Conservation (phyloP, 768 basidiomycete species). For the Boletus rubescentipes region DNA sequence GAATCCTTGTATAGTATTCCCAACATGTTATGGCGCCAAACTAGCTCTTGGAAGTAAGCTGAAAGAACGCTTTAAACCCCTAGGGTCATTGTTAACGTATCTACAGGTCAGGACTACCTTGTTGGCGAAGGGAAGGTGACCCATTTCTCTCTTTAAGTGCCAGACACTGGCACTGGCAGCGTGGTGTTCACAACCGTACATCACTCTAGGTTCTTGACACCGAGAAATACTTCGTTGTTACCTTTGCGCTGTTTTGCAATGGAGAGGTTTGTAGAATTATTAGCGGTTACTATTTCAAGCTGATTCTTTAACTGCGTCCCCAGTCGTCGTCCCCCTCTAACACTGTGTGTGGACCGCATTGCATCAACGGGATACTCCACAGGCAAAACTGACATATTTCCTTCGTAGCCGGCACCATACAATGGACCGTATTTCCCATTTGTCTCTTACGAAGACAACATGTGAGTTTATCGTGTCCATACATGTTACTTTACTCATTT, state of each 20-base stretch:
- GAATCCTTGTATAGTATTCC: no score
- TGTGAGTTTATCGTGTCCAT: conserved; percentile 33
- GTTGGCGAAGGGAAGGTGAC: conserved; percentile 51
- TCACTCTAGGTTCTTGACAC: no score
- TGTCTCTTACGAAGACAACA: conserved; percentile 57
- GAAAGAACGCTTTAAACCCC: neutral
- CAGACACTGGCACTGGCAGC: neutral
- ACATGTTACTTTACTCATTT: neutral
- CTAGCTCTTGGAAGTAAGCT: conserved; percentile 44
- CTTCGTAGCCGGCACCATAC: conserved; percentile 48
- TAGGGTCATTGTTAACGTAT: conserved; percentile 4
- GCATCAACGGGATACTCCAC: no score
- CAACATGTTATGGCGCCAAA: conserved; percentile 20
- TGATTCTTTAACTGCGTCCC: neutral
- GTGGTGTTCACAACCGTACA: neutral
- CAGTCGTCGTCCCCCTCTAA: conserved; percentile 65
- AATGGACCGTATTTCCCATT: conserved; percentile 46
- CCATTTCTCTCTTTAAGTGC: neutral
- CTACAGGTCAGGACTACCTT: conserved; percentile 47
- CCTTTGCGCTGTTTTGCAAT: no score
- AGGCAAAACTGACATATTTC: neutral
- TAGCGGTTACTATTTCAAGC: neutral
- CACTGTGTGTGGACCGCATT: conserved; percentile 25
- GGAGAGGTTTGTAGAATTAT: no score
- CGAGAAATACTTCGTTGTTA: no score